Evolutionary conservation across 2,329 filamentous ascomycete species (phyloP).

Genomic region (Didymosphaeria variabile): DNA sequence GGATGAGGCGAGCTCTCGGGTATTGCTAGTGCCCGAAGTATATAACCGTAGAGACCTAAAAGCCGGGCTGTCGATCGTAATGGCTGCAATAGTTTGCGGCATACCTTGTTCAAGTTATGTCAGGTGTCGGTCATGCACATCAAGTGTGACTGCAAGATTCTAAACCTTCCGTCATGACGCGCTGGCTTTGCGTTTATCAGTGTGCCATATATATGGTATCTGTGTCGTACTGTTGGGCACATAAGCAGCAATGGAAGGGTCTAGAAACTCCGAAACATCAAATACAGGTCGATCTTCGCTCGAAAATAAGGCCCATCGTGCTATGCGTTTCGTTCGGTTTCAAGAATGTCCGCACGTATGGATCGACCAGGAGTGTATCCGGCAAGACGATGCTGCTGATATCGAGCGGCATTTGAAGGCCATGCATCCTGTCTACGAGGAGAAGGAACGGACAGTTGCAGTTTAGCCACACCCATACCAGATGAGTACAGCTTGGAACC

Average conservation of each 20-base stretch:
- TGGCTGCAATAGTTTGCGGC: no score
- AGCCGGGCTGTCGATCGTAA: neutral
- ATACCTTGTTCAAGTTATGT: no score
- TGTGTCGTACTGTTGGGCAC: conserved; percentile 2
- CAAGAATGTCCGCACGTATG: neutral
- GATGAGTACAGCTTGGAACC: neutral
- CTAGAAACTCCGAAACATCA: neutral
- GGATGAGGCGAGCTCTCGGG: neutral
- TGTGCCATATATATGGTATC: neutral
- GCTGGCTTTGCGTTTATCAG: no score
- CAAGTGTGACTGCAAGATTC: no score
- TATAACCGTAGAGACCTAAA: neutral
- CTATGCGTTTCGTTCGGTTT: neutral
- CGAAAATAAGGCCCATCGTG: neutral
- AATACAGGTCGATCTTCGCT: neutral
- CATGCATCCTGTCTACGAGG: conserved; percentile 2
- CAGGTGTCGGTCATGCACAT: no score
- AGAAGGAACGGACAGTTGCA: neutral
- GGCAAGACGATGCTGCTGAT: neutral
- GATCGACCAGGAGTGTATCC: conserved; percentile 9
- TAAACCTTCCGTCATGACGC: no score
- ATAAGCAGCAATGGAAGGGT: neutral
- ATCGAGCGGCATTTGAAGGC: neutral
- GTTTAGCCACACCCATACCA: neutral
- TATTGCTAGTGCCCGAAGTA: neutral